phyloP scores from a whole-genome alignment of 345 rosid species.

The Eucalyptus tenuipes region DNA sequence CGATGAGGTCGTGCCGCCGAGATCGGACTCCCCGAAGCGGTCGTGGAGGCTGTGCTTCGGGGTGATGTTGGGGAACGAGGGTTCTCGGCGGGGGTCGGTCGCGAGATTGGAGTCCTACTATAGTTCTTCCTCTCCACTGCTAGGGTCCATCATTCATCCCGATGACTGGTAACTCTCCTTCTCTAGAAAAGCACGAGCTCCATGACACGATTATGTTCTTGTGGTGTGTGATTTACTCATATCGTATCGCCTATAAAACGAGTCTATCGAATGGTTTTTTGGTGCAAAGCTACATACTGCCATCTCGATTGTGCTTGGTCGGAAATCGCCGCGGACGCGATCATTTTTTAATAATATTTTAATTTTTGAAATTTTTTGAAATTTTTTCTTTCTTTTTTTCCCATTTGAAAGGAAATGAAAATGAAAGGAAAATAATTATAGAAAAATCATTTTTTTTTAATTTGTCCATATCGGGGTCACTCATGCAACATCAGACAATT shows the following conservation, averaged over 20 bases:
- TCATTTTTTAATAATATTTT: too few relatives aligned
- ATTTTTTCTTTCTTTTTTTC: too few relatives aligned
- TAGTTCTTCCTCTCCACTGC: background rate
- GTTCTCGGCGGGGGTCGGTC: background rate
- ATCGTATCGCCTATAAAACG: background rate
- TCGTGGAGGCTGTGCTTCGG: background rate
- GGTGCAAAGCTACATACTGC: too few relatives aligned
- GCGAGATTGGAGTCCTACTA: background rate
- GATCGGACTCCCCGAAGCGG: background rate
- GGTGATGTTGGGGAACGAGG: background rate
- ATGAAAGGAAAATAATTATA: too few relatives aligned
- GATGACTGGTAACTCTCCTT: background rate
- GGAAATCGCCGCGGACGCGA: too few relatives aligned
- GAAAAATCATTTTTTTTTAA: too few relatives aligned
- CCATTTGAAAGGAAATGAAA: too few relatives aligned
- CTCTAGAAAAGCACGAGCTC: background rate
- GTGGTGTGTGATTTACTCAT: background rate
- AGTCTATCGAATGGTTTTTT: background rate
- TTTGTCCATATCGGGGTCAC: rapidly evolving
- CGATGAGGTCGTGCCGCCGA: background rate
- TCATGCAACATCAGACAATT: rapidly evolving
- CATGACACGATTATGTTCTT: background rate
- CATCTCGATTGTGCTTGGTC: too few relatives aligned
- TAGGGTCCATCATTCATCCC: slow-evolving; percentile 6
- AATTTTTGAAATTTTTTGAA: rapidly evolving